Conservation (phyloP, 2,329 filamentous ascomycete species). For the Trichoderma lentiforme region DNA sequence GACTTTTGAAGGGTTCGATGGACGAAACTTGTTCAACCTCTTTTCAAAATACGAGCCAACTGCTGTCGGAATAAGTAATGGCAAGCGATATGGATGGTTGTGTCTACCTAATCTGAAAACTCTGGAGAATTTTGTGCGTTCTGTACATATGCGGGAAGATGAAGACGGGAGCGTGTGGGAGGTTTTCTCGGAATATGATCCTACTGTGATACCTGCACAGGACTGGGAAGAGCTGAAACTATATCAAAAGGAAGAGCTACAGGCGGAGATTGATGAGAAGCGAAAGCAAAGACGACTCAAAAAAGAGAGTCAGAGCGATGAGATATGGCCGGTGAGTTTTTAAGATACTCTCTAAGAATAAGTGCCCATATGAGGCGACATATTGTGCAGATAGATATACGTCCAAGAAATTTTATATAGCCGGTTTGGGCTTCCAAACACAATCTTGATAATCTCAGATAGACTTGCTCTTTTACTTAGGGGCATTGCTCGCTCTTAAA, state of each 20-base stretch:
- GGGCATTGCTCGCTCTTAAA: no score
- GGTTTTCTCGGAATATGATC: background rate
- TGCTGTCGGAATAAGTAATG: background rate
- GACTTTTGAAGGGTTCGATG: background rate
- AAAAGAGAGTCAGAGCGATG: background rate
- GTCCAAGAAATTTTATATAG: background rate
- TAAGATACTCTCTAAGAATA: background rate
- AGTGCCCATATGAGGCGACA: background rate
- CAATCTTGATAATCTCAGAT: background rate
- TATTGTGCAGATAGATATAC: background rate
- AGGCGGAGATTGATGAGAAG: background rate
- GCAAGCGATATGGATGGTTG: background rate
- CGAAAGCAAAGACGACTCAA: background rate
- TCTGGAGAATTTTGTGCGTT: background rate
- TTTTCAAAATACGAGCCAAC: background rate
- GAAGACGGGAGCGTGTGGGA: background rate
- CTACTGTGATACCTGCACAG: background rate
- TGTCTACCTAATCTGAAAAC: background rate
- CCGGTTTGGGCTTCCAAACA: background rate
- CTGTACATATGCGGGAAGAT: background rate
- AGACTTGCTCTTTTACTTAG: no score
- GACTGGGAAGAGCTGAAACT: background rate
- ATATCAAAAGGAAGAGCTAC: background rate
- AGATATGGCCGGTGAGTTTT: background rate
- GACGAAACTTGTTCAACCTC: background rate